These are phyloP conservation scores for Uromyces viciae-fabae DNA, from an alignment of 1,284 basidiomycete genomes.

Conservation along the genomic window DNA sequence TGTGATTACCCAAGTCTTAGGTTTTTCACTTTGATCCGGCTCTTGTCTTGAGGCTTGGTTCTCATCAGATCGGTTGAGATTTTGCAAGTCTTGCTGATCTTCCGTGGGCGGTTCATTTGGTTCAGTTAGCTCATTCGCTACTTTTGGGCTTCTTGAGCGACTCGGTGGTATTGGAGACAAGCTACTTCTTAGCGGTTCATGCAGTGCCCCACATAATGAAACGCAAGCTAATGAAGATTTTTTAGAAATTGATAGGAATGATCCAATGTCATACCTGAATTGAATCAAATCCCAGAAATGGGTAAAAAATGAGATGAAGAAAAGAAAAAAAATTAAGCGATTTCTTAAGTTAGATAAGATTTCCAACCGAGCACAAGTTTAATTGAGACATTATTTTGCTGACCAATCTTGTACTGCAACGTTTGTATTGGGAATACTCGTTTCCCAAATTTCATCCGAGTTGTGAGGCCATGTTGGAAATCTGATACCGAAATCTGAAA, in stretches of 20 bases:
- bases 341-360: background rate
- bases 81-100: background rate
- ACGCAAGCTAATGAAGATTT: constrained; percentile 28
- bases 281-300: background rate
- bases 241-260: constrained; percentile 24
- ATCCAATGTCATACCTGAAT: constrained; percentile 38
- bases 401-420: constrained; percentile 44
- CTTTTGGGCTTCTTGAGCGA: background rate
- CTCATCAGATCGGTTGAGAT: background rate
- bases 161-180: background rate
- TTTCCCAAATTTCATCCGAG: constrained; percentile 34
- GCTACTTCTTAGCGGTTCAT: constrained; percentile 25
- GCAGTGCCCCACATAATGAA: constrained; percentile 34
- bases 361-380: background rate
- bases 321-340: background rate
- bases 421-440: constrained; percentile 17
- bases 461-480: constrained; percentile 41
- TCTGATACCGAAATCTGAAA: constrained; percentile 31
- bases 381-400: background rate
- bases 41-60: too few relatives aligned
- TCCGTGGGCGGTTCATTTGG: background rate
- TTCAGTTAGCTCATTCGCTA: background rate
- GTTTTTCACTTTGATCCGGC: too few relatives aligned
- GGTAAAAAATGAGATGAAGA: background rate
- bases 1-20: constrained; percentile 38